Percentiles rank a stretch among this genome's conserved stretches.
Conservation (phyloP, 2,329 filamentous ascomycete species). For the Hymenoscyphus infarciens region DNA sequence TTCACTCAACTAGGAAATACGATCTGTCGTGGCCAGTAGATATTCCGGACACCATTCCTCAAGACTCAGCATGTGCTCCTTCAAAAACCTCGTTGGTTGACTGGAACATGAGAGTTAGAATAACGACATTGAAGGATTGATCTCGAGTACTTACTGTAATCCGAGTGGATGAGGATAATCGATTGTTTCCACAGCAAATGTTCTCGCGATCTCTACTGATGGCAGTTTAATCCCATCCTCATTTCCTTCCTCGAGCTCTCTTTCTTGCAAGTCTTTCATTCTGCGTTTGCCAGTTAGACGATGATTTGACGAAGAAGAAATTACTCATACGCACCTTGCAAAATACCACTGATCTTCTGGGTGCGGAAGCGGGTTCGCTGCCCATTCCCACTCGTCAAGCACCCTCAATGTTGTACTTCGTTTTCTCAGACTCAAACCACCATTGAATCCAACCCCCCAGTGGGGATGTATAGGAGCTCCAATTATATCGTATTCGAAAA, state of each 20-base stretch:
- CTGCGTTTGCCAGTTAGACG: conserved; percentile 17
- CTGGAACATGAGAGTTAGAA: conserved; percentile 11
- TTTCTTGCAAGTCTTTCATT: conserved; percentile 17
- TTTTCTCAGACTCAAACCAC: conserved; percentile 39
- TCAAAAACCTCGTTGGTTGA: conserved; percentile 26
- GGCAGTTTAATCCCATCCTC: conserved; percentile 26
- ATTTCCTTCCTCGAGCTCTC: conserved; percentile 19
- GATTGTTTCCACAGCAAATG: conserved; percentile 32
- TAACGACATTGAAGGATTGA: not conserved
- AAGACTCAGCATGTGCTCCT: conserved; percentile 17
- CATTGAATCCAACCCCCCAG: conserved; percentile 36
- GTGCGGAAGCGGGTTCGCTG: conserved; percentile 11
- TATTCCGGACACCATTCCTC: conserved; percentile 30
- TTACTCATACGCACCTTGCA: conserved; percentile 14
- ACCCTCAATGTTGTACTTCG: conserved; percentile 34
- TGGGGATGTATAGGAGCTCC: conserved; percentile 35
- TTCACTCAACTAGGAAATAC: not conserved
- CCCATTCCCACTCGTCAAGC: conserved; percentile 29
- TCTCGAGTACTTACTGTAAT: conserved; percentile 25
- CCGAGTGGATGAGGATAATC: conserved; percentile 30
- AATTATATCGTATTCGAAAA: conserved; percentile 34
- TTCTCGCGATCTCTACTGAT: conserved; percentile 28
- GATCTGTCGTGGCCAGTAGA: not conserved
- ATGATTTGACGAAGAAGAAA: not conserved
- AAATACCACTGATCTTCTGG: conserved; percentile 33